phyloP scores from a whole-genome alignment of 1,284 basidiomycete species.

The Fomes fomentarius region DNA sequence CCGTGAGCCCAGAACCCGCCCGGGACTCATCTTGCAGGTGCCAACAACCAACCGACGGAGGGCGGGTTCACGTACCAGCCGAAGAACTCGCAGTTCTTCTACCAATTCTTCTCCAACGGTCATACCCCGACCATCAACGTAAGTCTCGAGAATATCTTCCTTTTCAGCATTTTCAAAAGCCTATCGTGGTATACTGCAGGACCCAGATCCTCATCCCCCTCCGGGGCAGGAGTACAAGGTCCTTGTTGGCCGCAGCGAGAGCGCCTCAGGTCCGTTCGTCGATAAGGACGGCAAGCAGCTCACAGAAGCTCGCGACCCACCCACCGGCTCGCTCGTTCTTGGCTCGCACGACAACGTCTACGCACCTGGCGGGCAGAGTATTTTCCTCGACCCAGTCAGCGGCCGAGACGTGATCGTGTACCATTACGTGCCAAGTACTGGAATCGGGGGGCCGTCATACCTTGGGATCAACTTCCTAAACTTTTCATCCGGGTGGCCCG shows the following conservation, averaged over 20 bases:
- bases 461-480: conserved; percentile 13
- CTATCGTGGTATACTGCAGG: neutral
- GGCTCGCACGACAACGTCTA: conserved; percentile 38
- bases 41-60: neutral
- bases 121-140: neutral
- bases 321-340: conserved; percentile 33
- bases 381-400: conserved; percentile 17
- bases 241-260: conserved; percentile 33
- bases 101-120: conserved; percentile 8
- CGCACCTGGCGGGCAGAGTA: conserved; percentile 34
- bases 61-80: conserved; percentile 9
- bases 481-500: conserved; percentile 10
- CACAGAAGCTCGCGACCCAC: conserved; percentile 20
- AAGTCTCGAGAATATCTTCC: too few species aligned
- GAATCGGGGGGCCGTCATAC: conserved; percentile 7
- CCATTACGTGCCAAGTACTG: conserved; percentile 16
- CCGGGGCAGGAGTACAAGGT: conserved; percentile 32
- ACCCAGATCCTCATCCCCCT: conserved; percentile 21
- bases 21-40: conserved; percentile 1
- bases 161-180: neutral
- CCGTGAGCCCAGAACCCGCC: neutral
- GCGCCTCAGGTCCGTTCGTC: conserved; percentile 33
- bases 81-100: neutral
- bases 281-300: conserved; percentile 27
- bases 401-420: conserved; percentile 22